Base-by-base conservation (phyloP, 139 green algal species). In the Chlorella sp. region DNA sequence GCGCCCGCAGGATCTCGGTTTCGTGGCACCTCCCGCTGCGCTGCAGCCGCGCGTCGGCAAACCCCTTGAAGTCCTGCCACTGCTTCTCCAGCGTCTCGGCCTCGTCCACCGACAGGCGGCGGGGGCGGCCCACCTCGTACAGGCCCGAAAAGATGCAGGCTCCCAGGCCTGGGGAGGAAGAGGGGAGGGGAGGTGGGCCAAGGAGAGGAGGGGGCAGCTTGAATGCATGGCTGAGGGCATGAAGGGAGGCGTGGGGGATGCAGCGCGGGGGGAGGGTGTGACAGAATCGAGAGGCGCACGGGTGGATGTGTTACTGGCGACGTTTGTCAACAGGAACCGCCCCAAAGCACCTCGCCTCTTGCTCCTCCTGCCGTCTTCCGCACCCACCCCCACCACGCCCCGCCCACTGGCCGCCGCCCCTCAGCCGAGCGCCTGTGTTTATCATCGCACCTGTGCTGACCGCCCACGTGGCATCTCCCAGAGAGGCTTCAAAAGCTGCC, bases 21-120 rank as follows among this genome's bases (percentile, higher is more conserved):
- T 97, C 95, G 78, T 98, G 96, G 90, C 95, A 97, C 28, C 93
- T 88, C 15, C 95, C 96, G 26, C 40, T 30, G 1, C 90, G 93
- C 87, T 94, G 89, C 64, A 97, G 90, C 28, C 84, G 75, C 73
- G 64, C 81, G 26, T 96, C 76, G 4, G 95, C 95, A 89, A 95
- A 98, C 4, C 24, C 15, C 18, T 89, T 92, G 89, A 98, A 98
- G 26, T 97, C 95, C 75, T 94, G 92, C 94, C 94, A 98, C 86
- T 96, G 94, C 11, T 32, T 48, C 81, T 98, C 95, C 60, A 97
- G 89, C 48, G 90, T 53, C 30, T 91, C 48, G 0, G 94, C 92
- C 86, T 97, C 91, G 16, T 94, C 91, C 11, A 88, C 84, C 22
- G 24, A 91, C 40, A 97, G 88, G 22, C 96, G 90, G 34, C 90